Evolutionary conservation across 2,329 filamentous ascomycete species (phyloP).

Genomic region (Diaporthe humulicola): DNA sequence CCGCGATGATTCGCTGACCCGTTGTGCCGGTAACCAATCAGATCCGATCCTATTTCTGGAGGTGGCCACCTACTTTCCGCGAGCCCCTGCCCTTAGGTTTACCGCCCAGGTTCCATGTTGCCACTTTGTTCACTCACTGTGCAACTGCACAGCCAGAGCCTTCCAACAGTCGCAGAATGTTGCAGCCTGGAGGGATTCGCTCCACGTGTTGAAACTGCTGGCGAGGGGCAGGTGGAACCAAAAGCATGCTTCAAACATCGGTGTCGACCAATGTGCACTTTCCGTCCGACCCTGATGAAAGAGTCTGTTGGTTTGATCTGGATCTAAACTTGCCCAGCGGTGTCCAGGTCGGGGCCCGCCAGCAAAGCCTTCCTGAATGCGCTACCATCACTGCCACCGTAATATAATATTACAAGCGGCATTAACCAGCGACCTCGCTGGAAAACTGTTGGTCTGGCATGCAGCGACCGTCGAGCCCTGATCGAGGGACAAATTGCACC

Average conservation of each 20-base stretch:
- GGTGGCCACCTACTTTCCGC: conserved; percentile 7
- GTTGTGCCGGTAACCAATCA: conserved; percentile 36
- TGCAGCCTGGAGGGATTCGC: conserved; percentile 25
- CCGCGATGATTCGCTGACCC: conserved; percentile 31
- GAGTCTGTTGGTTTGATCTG: background rate
- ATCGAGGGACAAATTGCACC: background rate
- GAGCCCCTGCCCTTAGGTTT: background rate
- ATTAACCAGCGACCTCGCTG: background rate
- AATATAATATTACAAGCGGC: background rate
- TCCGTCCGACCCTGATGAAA: background rate
- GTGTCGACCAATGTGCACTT: background rate
- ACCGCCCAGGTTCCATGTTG: conserved; percentile 23
- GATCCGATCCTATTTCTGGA: background rate
- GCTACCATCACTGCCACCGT: background rate
- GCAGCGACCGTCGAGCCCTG: background rate
- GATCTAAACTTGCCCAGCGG: background rate
- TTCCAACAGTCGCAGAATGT: background rate
- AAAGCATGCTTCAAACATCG: conserved; percentile 18
- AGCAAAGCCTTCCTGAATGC: background rate
- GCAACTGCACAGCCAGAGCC: conserved; percentile 7
- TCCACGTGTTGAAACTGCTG: conserved; percentile 33
- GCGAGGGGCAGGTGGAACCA: conserved; percentile 12
- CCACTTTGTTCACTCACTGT: background rate
- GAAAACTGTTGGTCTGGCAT: background rate
- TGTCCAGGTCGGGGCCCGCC: background rate